phyloP scores from a whole-genome alignment of 2,329 filamentous ascomycete genomes.

The Talaromyces verruculosus region DNA sequence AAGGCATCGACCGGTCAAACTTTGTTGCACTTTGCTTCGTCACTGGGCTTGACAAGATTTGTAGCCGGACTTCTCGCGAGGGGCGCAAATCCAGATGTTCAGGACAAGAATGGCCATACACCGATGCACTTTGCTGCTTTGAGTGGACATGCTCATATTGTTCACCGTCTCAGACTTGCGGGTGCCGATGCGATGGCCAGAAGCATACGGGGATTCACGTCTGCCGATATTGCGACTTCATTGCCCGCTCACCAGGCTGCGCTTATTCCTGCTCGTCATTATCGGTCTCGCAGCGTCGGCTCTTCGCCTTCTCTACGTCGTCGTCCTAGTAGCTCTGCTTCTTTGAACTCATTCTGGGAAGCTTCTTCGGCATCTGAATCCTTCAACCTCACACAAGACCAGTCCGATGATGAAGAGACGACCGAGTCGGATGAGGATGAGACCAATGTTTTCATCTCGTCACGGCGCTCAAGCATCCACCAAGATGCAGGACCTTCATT shows the following conservation, averaged over 20 bases:
- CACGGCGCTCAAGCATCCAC: slow-evolving; percentile 40
- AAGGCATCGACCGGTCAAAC: slow-evolving; percentile 69
- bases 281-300: slow-evolving; percentile 64
- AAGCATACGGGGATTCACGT: slow-evolving; percentile 68
- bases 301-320: slow-evolving; percentile 56
- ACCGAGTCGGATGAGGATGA: slow-evolving; percentile 27
- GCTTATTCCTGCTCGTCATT: slow-evolving; percentile 61
- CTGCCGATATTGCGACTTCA: slow-evolving; percentile 69
- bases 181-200: slow-evolving; percentile 71
- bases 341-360: slow-evolving; percentile 67
- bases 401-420: slow-evolving; percentile 37
- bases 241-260: slow-evolving; percentile 64
- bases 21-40: slow-evolving; percentile 76
- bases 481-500: slow-evolving; percentile 32
- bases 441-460: slow-evolving; percentile 30
- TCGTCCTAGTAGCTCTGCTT: slow-evolving; percentile 62
- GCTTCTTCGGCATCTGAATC: slow-evolving; percentile 50
- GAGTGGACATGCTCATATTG: slow-evolving; percentile 72
- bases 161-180: slow-evolving; percentile 69
- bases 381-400: slow-evolving; percentile 46
- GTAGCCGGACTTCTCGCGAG: slow-evolving; percentile 73
- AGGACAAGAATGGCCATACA: slow-evolving; percentile 77
- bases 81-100: slow-evolving; percentile 72
- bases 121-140: slow-evolving; percentile 79
- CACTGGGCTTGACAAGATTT: slow-evolving; percentile 71